phyloP scores from a whole-genome alignment of 352 stramenopile species.

The Phytophthora aleatoria region DNA sequence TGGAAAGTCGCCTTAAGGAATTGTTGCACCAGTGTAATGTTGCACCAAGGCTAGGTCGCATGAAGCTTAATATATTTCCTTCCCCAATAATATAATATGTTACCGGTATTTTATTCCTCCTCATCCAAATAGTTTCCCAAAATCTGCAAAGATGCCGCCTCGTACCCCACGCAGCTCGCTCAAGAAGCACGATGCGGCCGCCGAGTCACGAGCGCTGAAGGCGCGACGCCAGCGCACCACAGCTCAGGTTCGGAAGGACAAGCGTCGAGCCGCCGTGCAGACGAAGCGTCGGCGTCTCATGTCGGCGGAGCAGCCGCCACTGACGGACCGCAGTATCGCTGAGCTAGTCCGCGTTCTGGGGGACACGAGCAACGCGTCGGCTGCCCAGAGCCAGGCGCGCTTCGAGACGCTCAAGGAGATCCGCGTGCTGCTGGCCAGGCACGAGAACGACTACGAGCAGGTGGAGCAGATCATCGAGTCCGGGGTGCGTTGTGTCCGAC shows the following conservation, averaged over 20 bases:
- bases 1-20: background rate
- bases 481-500: constrained; percentile 47
- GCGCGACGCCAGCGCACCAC: constrained; percentile 63
- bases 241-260: constrained; percentile 78
- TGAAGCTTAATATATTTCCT: background rate
- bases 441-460: constrained; percentile 72
- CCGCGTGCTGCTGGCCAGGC: constrained; percentile 54
- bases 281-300: constrained; percentile 76
- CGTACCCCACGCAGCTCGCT: constrained; percentile 69
- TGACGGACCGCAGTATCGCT: constrained; percentile 57
- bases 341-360: constrained; percentile 57
- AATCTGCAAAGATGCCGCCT: constrained; percentile 24
- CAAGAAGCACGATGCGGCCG: constrained; percentile 75
- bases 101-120: too few species aligned
- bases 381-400: constrained; percentile 56
- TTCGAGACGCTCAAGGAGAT: constrained; percentile 79
- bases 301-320: constrained; percentile 46
- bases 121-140: background rate
- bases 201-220: constrained; percentile 67
- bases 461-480: constrained; percentile 81
- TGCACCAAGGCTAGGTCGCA: background rate
- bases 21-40: background rate
- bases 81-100: too few species aligned
- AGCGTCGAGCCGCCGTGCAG: constrained; percentile 62
- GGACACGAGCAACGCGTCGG: constrained; percentile 43